Evolutionary conservation across 371 early-diverging fungal genomes (phyloP).

Genomic region (Haplosporangium sp.): DNA sequence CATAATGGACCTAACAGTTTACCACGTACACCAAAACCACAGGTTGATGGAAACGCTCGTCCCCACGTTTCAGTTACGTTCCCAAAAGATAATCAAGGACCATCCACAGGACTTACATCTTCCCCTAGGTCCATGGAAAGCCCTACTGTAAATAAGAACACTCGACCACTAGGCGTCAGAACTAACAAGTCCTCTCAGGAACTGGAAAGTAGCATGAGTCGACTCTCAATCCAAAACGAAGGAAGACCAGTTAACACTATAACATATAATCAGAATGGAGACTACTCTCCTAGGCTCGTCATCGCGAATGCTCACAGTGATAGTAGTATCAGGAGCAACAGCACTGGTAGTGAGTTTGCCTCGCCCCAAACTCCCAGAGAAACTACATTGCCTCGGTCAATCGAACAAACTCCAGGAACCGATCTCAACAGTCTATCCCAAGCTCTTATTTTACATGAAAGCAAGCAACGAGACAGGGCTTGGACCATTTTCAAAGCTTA

Average conservation of each 20-base stretch:
- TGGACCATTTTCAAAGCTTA: slow-evolving; percentile 41
- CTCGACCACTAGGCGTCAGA: slow-evolving; percentile 19
- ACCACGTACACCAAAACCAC: slow-evolving; percentile 10
- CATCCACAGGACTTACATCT: slow-evolving; percentile 3
- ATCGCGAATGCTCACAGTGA: neutral
- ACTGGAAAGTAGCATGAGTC: slow-evolving; percentile 25
- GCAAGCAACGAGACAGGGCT: slow-evolving; percentile 30
- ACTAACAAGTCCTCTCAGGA: slow-evolving; percentile 7
- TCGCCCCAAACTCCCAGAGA: neutral
- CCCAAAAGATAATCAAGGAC: slow-evolving; percentile 9
- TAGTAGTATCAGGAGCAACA: slow-evolving; percentile 8
- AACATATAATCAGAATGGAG: neutral
- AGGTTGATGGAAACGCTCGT: neutral
- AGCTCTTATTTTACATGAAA: slow-evolving; percentile 33
- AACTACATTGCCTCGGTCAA: slow-evolving; percentile 15
- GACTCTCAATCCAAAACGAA: slow-evolving; percentile 18
- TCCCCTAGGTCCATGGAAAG: neutral
- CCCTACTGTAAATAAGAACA: slow-evolving; percentile 38
- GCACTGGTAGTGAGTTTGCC: neutral
- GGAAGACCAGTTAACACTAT: neutral
- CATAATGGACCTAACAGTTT: neutral
- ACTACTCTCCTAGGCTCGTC: neutral
- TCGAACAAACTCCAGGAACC: slow-evolving; percentile 4
- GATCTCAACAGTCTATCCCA: slow-evolving; percentile 26
- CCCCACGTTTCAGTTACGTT: slow-evolving; percentile 6